Evolutionary conservation across 2,329 filamentous ascomycete species (phyloP).

Genomic region (Penicillium sp.): DNA sequence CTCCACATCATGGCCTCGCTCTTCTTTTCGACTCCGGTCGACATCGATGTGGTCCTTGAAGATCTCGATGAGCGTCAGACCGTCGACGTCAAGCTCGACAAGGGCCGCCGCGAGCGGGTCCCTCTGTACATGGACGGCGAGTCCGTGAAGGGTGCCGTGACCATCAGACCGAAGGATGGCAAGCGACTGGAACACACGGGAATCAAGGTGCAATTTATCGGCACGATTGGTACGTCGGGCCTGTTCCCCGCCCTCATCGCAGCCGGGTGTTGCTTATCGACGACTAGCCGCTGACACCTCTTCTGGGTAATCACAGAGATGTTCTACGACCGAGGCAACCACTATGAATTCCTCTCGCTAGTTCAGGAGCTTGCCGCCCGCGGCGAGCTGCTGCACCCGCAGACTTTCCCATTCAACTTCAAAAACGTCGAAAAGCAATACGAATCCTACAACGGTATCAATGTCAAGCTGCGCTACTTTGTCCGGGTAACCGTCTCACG

Average conservation of each 20-base stretch:
- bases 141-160: slow-evolving; percentile 94
- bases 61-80: slow-evolving; percentile 90
- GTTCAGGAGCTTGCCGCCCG: slow-evolving; percentile 95
- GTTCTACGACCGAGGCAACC: slow-evolving; percentile 99
- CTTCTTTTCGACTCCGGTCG: slow-evolving; percentile 96
- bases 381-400: slow-evolving; percentile 95
- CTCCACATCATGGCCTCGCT: slow-evolving; percentile 79
- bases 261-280: not conserved
- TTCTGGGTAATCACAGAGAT: slow-evolving; percentile 62
- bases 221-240: slow-evolving; percentile 68
- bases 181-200: slow-evolving; percentile 97
- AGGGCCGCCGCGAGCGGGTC: slow-evolving; percentile 94
- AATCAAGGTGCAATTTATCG: slow-evolving; percentile 99
- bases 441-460: slow-evolving; percentile 99
- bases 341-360: slow-evolving; percentile 97
- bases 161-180: slow-evolving; percentile 93
- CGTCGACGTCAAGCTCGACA: slow-evolving; percentile 97
- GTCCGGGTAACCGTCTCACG: slow-evolving; percentile 93
- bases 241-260: not conserved
- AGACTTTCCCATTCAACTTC: slow-evolving; percentile 99
- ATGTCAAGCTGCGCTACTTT: slow-evolving; percentile 98
- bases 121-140: slow-evolving; percentile 97
- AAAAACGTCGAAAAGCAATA: slow-evolving; percentile 99
- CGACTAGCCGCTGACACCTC: not conserved
- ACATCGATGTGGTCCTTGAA: slow-evolving; percentile 97